Evolutionary conservation across 768 basidiomycete genomes (phyloP).

Genomic region (Hygrocybe coccinea): DNA sequence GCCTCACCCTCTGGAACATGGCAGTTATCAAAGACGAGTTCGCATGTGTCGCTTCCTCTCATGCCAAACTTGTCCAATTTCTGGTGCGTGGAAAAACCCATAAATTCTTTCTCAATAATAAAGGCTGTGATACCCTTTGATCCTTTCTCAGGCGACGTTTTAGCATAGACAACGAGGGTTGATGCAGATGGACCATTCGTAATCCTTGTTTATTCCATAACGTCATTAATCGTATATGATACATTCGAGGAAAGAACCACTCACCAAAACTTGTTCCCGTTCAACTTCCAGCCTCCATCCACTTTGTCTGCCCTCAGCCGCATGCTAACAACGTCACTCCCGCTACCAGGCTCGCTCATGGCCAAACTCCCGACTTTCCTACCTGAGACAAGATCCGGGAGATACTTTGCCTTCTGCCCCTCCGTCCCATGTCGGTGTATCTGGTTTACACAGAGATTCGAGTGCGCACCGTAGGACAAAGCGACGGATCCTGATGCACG

Average conservation of each 20-base stretch:
- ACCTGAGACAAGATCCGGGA: slow-evolving; percentile 75
- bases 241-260: slow-evolving; percentile 18
- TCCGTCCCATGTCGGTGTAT: slow-evolving; percentile 82
- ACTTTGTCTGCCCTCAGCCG: slow-evolving; percentile 73
- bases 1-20: slow-evolving; percentile 76
- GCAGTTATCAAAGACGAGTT: slow-evolving; percentile 87
- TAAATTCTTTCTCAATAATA: slow-evolving; percentile 76
- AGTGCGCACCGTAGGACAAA: slow-evolving; percentile 88
- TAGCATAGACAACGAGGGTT: slow-evolving; percentile 89
- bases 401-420: slow-evolving; percentile 78
- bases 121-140: slow-evolving; percentile 92
- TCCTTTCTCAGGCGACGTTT: slow-evolving; percentile 69
- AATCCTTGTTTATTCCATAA: slow-evolving; percentile 54
- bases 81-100: slow-evolving; percentile 83
- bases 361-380: slow-evolving; percentile 84
- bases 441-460: slow-evolving; percentile 84
- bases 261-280: slow-evolving; percentile 92
- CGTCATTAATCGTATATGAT: neutral
- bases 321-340: slow-evolving; percentile 97
- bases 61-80: slow-evolving; percentile 96
- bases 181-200: slow-evolving; percentile 92
- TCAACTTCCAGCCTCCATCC: slow-evolving; percentile 70
- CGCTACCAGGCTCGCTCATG: slow-evolving; percentile 90
- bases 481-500: slow-evolving; percentile 88
- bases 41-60: slow-evolving; percentile 93